A percentile compares a stretch with the other conserved stretches of the same genome.
phyloP scores from a whole-genome alignment of 1,284 basidiomycete genomes.

The Farysia itapuensis region DNA sequence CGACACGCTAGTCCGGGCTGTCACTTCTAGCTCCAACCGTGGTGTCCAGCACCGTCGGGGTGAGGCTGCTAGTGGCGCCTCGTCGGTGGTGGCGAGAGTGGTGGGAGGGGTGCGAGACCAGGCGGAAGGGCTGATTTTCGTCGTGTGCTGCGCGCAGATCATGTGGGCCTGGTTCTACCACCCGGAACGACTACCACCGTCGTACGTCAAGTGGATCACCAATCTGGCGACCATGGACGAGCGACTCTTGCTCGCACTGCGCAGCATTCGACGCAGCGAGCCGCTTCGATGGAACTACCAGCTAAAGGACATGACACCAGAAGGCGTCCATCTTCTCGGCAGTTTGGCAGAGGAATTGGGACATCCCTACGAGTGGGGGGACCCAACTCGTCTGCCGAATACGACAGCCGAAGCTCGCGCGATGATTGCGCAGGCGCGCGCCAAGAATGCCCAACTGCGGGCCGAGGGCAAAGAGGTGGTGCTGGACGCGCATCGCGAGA shows the following conservation, averaged over 20 bases:
- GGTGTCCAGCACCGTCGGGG: slow-evolving; percentile 1
- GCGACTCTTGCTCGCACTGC: slow-evolving; percentile 52
- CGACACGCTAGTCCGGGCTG: slow-evolving; percentile 52
- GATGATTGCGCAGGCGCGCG: slow-evolving; percentile 11
- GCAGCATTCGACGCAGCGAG: slow-evolving; percentile 44
- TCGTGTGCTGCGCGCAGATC: slow-evolving; percentile 52
- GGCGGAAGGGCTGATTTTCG: slow-evolving; percentile 49
- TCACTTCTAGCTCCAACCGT: slow-evolving; percentile 11
- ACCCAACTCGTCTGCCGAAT: slow-evolving; percentile 35
- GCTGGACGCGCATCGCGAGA: not conserved
- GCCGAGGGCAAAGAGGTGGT: not conserved
- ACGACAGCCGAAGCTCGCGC: slow-evolving; percentile 16
- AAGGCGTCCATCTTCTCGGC: slow-evolving; percentile 29
- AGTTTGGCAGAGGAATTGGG: slow-evolving; percentile 44
- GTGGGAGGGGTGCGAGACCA: slow-evolving; percentile 11
- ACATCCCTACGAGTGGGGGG: slow-evolving; percentile 48
- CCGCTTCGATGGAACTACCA: slow-evolving; percentile 55
- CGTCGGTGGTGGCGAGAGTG: not conserved
- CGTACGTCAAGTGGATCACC: slow-evolving; percentile 58
- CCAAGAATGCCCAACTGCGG: not conserved
- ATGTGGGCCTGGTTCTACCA: slow-evolving; percentile 59
- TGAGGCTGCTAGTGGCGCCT: not conserved
- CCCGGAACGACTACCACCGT: slow-evolving; percentile 52
- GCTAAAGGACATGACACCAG: slow-evolving; percentile 21
- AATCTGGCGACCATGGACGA: slow-evolving; percentile 60